Conservation (phyloP, 371 early-diverging fungal genomes). For the Mucor plumbeus region DNA sequence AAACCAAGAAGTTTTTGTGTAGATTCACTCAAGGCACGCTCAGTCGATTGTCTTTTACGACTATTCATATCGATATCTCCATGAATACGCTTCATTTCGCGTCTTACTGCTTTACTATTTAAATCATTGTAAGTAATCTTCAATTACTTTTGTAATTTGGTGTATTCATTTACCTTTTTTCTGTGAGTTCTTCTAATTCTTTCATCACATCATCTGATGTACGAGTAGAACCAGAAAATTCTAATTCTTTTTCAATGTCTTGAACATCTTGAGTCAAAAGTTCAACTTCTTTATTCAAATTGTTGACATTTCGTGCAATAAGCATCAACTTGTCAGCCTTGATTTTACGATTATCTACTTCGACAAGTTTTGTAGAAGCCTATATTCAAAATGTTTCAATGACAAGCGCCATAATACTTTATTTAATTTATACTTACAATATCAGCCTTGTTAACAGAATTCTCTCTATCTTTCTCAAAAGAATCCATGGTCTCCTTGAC, state of each 20-base stretch:
- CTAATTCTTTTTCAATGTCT: constrained; percentile 62
- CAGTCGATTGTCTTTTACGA: constrained; percentile 49
- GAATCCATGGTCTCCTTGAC: background rate
- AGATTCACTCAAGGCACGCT: constrained; percentile 53
- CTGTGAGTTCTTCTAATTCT: constrained; percentile 59
- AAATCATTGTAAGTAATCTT: background rate
- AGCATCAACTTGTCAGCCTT: constrained; percentile 25
- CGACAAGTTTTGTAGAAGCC: constrained; percentile 19
- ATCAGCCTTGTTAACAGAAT: constrained; percentile 3
- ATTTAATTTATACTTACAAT: constrained; percentile 1
- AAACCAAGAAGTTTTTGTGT: constrained; percentile 45
- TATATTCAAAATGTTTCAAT: background rate
- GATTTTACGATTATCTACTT: constrained; percentile 21
- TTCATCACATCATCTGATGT: constrained; percentile 72
- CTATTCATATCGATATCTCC: constrained; percentile 47
- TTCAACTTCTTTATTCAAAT: constrained; percentile 44
- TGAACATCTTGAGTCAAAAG: constrained; percentile 47
- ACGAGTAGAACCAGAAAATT: constrained; percentile 62
- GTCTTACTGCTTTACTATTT: constrained; percentile 31
- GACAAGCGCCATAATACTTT: background rate
- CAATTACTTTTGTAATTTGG: constrained; percentile 22
- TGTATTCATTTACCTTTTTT: constrained; percentile 31
- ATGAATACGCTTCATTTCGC: constrained; percentile 60
- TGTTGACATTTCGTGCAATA: constrained; percentile 46
- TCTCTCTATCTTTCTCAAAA: constrained; percentile 9